Conservation (phyloP, 805 yeast genomes). For the Suhomyces prunicola region DNA sequence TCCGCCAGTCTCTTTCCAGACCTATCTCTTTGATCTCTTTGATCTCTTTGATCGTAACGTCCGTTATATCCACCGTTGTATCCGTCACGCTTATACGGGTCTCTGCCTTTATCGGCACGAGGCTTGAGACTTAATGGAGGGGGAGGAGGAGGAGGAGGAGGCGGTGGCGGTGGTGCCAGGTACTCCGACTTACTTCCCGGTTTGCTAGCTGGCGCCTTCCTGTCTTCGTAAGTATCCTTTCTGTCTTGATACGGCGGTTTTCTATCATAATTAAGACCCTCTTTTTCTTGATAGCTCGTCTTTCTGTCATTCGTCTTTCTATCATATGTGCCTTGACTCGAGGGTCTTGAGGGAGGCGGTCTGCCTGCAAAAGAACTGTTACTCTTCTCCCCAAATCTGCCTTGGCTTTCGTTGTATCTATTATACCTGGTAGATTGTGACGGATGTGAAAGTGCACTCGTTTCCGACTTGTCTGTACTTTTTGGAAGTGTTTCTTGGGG, state of each 20-base stretch:
- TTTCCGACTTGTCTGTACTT: background rate
- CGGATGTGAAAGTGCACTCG: background rate
- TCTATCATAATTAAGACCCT: background rate
- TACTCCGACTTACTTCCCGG: background rate
- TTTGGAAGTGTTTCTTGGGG: conserved; percentile 17
- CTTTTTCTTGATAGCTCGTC: background rate
- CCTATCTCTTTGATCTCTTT: background rate
- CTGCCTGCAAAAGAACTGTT: background rate
- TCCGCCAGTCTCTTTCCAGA: conserved; percentile 3
- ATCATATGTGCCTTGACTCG: background rate
- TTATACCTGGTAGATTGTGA: conserved; percentile 1
- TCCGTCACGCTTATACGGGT: conserved; percentile 3
- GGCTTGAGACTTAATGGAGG: conserved; percentile 15
- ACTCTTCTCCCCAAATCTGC: background rate
- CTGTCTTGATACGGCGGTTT: background rate
- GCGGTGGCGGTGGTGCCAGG: conserved; percentile 11
- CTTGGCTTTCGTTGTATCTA: conserved; percentile 8
- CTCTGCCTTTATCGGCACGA: conserved; percentile 8
- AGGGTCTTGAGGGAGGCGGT: background rate
- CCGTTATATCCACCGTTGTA: conserved; percentile 6
- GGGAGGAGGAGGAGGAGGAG: conserved; percentile 27
- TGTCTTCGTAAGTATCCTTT: background rate
- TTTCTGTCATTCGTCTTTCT: background rate
- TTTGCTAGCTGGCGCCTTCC: background rate
- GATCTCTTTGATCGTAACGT: conserved; percentile 13